These are phyloP conservation scores for Pterocarpus macrocarpus DNA, from an alignment of 306 rosid species.

Conservation along the genomic window DNA sequence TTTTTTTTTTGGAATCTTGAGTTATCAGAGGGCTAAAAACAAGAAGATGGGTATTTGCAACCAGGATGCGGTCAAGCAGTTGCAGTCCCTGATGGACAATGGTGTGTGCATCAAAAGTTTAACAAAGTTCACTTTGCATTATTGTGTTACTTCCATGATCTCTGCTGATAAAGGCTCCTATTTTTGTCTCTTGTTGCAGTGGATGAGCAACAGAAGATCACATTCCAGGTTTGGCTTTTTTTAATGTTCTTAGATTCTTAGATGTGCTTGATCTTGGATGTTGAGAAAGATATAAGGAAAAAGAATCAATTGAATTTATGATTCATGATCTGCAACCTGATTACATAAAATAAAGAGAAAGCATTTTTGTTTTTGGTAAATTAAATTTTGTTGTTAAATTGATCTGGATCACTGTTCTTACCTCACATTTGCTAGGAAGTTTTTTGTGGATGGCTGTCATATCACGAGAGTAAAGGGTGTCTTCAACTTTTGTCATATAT, in stretches of 20 bases:
- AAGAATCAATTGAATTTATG: background rate
- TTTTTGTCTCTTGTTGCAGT: conserved; percentile 55
- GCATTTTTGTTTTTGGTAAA: background rate
- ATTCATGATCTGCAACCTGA: conserved; percentile 47
- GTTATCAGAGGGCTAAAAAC: conserved; percentile 21
- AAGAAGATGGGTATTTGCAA: conserved; percentile 70
- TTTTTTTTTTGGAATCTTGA: background rate
- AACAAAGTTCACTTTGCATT: conserved; percentile 22
- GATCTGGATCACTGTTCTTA: conserved; percentile 44
- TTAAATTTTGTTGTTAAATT: conserved; percentile 24
- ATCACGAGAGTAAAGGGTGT: background rate
- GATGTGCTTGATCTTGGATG: conserved; percentile 43
- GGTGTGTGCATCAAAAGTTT: conserved; percentile 55
- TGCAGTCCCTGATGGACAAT: conserved; percentile 72
- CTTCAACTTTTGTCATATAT: too few relatives aligned
- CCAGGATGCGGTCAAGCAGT: conserved; percentile 81
- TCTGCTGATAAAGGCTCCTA: background rate
- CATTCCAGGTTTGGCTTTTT: conserved; percentile 72
- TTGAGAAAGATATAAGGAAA: background rate
- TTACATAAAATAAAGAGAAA: background rate
- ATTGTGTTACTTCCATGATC: conserved; percentile 48
- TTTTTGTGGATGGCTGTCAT: background rate
- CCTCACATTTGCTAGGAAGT: background rate
- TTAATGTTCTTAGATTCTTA: conserved; percentile 5
- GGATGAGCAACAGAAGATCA: conserved; percentile 68